phyloP scores from a whole-genome alignment of 2,329 filamentous ascomycete species.

The Colletotrichum zoysiae region DNA sequence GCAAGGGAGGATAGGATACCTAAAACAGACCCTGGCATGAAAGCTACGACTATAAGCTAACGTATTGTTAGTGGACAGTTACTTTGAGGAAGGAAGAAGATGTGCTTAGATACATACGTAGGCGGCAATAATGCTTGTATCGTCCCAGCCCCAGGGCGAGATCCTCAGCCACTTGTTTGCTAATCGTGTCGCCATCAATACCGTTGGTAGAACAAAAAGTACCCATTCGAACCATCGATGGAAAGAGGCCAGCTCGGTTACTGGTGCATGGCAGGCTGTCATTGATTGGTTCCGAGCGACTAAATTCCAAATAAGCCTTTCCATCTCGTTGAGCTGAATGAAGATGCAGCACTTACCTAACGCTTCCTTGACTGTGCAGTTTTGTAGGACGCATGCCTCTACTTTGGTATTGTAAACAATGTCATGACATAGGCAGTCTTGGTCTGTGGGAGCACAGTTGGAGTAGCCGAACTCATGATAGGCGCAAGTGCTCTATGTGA shows the following conservation, averaged over 20 bases:
- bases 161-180: not conserved
- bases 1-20: not conserved
- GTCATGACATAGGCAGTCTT: not conserved
- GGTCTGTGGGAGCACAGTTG: not conserved
- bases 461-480: not conserved
- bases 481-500: not conserved
- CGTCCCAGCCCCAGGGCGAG: conserved; percentile 20
- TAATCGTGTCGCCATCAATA: not conserved
- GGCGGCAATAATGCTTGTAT: conserved; percentile 1
- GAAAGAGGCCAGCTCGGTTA: not conserved
- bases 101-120: not conserved
- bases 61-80: not conserved
- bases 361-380: conserved; percentile 49
- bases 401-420: not conserved
- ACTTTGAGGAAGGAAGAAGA: not conserved
- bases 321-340: not conserved
- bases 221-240: not conserved
- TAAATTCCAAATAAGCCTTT: not conserved
- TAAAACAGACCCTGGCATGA: not conserved
- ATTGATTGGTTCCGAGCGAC: not conserved
- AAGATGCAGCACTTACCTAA: conserved; percentile 45
- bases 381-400: not conserved
- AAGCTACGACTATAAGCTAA: not conserved
- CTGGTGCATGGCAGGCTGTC: not conserved
- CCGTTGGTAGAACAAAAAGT: not conserved